Evolutionary conservation across 768 basidiomycete genomes (phyloP).

Genomic region (Boletus huronensis): DNA sequence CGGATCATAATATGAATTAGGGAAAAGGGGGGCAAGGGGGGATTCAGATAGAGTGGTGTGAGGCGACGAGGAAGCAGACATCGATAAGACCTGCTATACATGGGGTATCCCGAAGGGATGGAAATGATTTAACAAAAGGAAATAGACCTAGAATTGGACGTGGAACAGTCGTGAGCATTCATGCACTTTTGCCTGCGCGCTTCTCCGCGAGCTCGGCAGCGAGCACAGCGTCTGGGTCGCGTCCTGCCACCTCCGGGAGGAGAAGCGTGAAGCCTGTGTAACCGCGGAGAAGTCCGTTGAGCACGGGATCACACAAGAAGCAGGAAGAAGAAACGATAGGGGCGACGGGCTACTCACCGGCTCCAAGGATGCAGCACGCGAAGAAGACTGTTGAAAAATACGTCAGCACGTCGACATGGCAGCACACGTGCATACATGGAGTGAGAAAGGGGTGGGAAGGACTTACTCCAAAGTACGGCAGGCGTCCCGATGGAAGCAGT

Average conservation of each 20-base stretch:
- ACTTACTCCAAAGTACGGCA: slow-evolving; percentile 68
- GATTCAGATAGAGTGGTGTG: background rate
- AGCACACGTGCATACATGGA: background rate
- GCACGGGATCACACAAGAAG: background rate
- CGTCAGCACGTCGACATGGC: background rate
- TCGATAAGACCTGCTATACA: background rate
- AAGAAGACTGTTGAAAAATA: slow-evolving; percentile 53
- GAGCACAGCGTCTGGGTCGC: slow-evolving; percentile 47
- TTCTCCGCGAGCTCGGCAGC: slow-evolving; percentile 36
- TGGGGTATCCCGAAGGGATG: background rate
- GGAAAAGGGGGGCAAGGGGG: no score
- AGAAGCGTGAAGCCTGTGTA: slow-evolving; percentile 39
- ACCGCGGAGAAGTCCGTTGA: background rate
- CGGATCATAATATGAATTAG: background rate
- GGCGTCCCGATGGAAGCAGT: slow-evolving; percentile 60
- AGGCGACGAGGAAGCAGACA: no score
- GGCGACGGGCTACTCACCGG: slow-evolving; percentile 29
- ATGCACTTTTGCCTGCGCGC: background rate
- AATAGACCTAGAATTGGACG: background rate
- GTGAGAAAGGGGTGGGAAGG: background rate
- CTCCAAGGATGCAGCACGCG: slow-evolving; percentile 58
- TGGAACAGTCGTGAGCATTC: background rate
- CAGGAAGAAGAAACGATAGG: background rate
- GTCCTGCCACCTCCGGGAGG: slow-evolving; percentile 49
- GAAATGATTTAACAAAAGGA: background rate